Conservation (phyloP, 169 alveolate genomes). For the Cryptosporidium andersoni region DNA sequence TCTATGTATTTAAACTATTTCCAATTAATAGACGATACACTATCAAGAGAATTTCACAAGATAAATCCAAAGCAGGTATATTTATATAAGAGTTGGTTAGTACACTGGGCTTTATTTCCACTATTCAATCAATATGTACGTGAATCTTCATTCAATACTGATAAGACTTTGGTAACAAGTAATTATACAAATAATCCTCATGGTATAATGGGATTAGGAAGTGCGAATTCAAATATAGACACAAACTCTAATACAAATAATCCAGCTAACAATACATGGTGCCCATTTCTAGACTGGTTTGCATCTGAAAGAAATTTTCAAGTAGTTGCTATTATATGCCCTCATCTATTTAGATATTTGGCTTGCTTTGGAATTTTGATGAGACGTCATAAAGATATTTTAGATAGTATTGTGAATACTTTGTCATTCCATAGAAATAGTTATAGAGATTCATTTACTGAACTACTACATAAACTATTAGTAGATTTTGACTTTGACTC, state of each 20-base stretch:
- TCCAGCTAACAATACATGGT: slow-evolving; percentile 34
- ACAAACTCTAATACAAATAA: slow-evolving; percentile 6
- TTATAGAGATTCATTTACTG: slow-evolving; percentile 87
- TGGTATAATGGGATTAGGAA: neutral
- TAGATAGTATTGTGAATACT: slow-evolving; percentile 52
- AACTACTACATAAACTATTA: slow-evolving; percentile 85
- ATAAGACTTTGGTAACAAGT: neutral
- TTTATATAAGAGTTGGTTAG: slow-evolving; percentile 59
- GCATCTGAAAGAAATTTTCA: slow-evolving; percentile 65
- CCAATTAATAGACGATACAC: slow-evolving; percentile 57
- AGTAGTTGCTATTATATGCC: slow-evolving; percentile 45
- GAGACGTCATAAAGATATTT: slow-evolving; percentile 60
- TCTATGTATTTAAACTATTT: slow-evolving; percentile 53
- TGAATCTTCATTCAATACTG: slow-evolving; percentile 19
- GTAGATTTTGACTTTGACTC: slow-evolving; percentile 87
- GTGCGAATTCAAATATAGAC: neutral
- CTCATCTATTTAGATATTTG: slow-evolving; percentile 61
- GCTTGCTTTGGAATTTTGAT: slow-evolving; percentile 70
- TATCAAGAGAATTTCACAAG: slow-evolving; percentile 61
- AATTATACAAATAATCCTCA: neutral
- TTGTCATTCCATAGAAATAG: slow-evolving; percentile 67
- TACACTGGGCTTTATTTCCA: slow-evolving; percentile 68
- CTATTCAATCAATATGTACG: slow-evolving; percentile 59
- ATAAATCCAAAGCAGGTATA: slow-evolving; percentile 58
- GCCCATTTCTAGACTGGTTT: slow-evolving; percentile 68